Percentiles rank a stretch among this genome's conserved stretches.
phyloP scores from a whole-genome alignment of 345 rosid species.

The Aurinia saxatilis region DNA sequence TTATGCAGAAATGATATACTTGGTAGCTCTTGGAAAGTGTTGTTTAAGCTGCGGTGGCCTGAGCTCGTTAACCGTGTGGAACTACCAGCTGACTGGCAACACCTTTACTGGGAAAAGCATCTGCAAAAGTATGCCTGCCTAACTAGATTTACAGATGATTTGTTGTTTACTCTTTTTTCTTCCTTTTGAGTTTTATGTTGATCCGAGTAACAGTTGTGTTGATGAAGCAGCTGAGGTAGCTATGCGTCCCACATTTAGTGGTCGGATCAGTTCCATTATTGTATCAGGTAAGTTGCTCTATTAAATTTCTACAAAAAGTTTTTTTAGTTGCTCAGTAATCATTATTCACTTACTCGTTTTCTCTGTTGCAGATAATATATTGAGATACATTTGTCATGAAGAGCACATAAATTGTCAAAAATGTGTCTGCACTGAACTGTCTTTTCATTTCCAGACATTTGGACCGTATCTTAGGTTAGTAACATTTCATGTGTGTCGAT shows the following conservation, averaged over 20 bases:
- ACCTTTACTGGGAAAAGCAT: slow-evolving; percentile 77
- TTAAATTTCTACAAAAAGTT: neutral
- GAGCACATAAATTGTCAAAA: slow-evolving; percentile 24
- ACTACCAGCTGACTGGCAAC: slow-evolving; percentile 58
- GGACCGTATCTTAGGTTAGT: slow-evolving; percentile 49
- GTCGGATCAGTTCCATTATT: slow-evolving; percentile 41
- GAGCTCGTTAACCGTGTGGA: slow-evolving; percentile 15
- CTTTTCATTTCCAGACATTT: slow-evolving; percentile 58
- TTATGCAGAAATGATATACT: slow-evolving; percentile 42
- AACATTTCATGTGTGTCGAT: neutral
- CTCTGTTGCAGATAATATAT: slow-evolving; percentile 39
- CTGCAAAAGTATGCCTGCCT: slow-evolving; percentile 47
- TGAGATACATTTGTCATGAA: slow-evolving; percentile 48
- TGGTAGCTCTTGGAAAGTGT: slow-evolving; percentile 47
- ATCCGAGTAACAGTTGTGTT: slow-evolving; percentile 59
- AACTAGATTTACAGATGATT: neutral
- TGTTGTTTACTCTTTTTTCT: neutral
- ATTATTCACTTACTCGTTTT: slow-evolving; percentile 6
- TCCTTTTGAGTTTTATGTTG: slow-evolving; percentile 6
- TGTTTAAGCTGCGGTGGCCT: slow-evolving; percentile 71
- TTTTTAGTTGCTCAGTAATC: neutral
- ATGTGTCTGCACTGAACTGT: slow-evolving; percentile 40
- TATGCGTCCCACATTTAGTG: slow-evolving; percentile 55
- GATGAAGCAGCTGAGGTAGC: slow-evolving; percentile 80
- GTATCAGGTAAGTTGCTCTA: slow-evolving; percentile 50